Conservation (phyloP, 352 stramenopile species). For the Phytophthora uliginosa region DNA sequence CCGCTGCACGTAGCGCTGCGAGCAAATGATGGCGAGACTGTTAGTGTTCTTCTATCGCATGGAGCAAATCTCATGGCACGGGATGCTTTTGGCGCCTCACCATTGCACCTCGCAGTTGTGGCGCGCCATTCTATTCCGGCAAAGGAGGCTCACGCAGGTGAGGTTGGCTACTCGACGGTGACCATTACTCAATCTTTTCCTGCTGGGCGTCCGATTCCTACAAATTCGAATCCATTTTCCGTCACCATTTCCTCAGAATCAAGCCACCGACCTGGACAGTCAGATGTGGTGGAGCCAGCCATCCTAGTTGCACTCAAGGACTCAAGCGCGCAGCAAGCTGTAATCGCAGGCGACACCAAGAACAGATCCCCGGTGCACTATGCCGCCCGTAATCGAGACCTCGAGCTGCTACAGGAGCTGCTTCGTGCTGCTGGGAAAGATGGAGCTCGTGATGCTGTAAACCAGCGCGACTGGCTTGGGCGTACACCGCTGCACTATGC, state of each 20-base stretch:
- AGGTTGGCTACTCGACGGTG: constrained; percentile 61
- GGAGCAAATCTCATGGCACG: constrained; percentile 56
- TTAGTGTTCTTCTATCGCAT: constrained; percentile 52
- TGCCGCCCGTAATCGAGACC: constrained; percentile 69
- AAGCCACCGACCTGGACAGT: constrained; percentile 6
- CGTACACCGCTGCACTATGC: constrained; percentile 81
- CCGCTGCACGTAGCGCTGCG: constrained; percentile 61
- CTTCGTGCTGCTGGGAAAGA: constrained; percentile 50
- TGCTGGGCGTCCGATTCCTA: constrained; percentile 15
- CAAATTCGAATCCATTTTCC: constrained; percentile 17
- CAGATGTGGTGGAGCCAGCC: constrained; percentile 36
- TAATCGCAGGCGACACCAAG: constrained; percentile 54
- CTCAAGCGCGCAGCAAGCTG: constrained; percentile 49
- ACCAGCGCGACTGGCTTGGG: constrained; percentile 56
- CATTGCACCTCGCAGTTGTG: constrained; percentile 60
- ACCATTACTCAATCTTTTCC: constrained; percentile 27
- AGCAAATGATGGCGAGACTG: constrained; percentile 53
- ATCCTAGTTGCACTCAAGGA: constrained; percentile 69
- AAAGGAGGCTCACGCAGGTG: constrained; percentile 59
- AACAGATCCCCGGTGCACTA: constrained; percentile 70
- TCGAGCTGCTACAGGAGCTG: constrained; percentile 62
- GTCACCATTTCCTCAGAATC: constrained; percentile 20
- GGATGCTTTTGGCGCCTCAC: constrained; percentile 46
- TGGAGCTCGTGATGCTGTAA: constrained; percentile 48
- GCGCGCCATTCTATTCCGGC: constrained; percentile 58